Conservation (phyloP, 345 rosid species). For the Eutrema heterophyllum region DNA sequence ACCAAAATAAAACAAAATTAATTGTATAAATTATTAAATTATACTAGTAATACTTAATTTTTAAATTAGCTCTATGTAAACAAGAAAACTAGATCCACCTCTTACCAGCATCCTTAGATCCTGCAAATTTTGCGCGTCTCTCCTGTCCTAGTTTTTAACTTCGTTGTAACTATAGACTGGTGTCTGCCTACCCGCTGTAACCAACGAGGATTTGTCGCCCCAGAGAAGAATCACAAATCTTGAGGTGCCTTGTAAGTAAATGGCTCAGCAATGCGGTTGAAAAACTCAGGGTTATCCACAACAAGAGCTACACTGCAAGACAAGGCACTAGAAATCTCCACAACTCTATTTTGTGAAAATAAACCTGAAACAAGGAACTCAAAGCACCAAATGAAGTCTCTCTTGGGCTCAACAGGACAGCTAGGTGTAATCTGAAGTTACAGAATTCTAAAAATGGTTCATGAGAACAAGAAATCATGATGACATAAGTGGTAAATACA, state of each 20-base stretch:
- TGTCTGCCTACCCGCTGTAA: slow-evolving; percentile 31
- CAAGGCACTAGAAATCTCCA: slow-evolving; percentile 18
- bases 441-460: slow-evolving; percentile 1
- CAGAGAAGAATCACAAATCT: slow-evolving; percentile 78
- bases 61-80: too few species aligned
- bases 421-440: neutral
- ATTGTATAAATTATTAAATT: too few species aligned
- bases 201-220: slow-evolving; percentile 67
- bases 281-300: slow-evolving; percentile 82
- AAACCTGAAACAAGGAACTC: neutral
- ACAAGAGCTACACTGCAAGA: slow-evolving; percentile 78
- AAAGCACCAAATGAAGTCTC: neutral
- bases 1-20: too few species aligned
- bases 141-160: slow-evolving; percentile 63
- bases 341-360: neutral
- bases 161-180: slow-evolving; percentile 67
- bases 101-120: too few species aligned
- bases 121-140: slow-evolving; percentile 22
- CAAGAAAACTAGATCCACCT: too few species aligned
- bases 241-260: slow-evolving; percentile 47
- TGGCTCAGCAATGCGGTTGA: slow-evolving; percentile 59
- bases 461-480: neutral
- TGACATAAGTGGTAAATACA: neutral
- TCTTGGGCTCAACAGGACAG: neutral
- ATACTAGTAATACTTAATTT: too few species aligned